These are phyloP conservation scores for Erodium trifolium DNA, from an alignment of 441 rosid genomes.

Conservation along the genomic window DNA sequence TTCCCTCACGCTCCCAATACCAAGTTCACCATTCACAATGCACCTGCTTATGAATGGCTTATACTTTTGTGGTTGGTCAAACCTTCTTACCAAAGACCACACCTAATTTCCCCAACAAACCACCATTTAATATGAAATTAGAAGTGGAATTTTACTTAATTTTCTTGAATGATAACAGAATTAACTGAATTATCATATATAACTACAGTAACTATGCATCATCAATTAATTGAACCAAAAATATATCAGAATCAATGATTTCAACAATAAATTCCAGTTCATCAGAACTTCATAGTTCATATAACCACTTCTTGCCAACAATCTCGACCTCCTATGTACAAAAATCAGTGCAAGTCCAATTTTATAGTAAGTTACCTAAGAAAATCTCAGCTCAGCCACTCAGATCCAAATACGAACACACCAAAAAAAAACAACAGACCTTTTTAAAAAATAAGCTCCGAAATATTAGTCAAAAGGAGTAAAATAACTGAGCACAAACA, in stretches of 20 bases:
- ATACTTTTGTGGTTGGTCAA: slow-evolving; percentile 23
- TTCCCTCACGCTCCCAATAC: slow-evolving; percentile 21
- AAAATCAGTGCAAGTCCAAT: background rate
- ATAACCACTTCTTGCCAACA: too few relatives aligned
- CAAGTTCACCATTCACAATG: slow-evolving; percentile 19
- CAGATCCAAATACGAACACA: background rate
- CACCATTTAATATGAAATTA: background rate
- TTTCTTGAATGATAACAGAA: too few relatives aligned
- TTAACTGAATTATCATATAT: background rate
- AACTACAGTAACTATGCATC: background rate
- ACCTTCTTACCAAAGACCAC: slow-evolving; percentile 20
- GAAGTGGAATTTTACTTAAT: background rate
- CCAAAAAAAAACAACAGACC: slow-evolving; percentile 1
- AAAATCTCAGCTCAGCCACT: background rate
- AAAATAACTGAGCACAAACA: too few relatives aligned
- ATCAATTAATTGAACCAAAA: background rate
- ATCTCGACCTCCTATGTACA: background rate
- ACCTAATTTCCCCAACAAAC: background rate
- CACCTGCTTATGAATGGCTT: slow-evolving; percentile 22
- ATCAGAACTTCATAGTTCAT: background rate
- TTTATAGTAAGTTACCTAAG: too few relatives aligned
- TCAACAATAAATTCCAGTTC: background rate
- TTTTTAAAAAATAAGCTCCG: background rate
- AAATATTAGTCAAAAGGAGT: background rate
- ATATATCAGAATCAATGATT: background rate